Percentiles rank a stretch among this genome's conserved stretches.
These are phyloP conservation scores for Pisolithus tinctorius DNA, from an alignment of 768 basidiomycete genomes.

Conservation along the genomic window DNA sequence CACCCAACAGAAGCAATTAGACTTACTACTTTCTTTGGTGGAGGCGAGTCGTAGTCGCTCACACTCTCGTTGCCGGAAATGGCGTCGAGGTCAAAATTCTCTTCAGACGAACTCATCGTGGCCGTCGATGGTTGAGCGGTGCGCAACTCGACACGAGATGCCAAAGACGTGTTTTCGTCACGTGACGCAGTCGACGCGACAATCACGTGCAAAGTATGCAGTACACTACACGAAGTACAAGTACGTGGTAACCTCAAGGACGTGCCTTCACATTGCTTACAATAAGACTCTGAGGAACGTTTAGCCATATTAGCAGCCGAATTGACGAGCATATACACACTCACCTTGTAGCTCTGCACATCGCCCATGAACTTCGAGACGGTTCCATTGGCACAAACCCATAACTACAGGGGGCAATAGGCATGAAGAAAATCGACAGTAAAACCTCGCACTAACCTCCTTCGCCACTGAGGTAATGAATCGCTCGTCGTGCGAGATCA, in stretches of 20 bases:
- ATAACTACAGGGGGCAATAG: slow-evolving; percentile 48
- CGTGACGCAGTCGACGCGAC: too few species aligned
- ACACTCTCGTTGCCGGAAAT: slow-evolving; percentile 48
- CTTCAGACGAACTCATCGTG: slow-evolving; percentile 71
- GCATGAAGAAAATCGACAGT: neutral
- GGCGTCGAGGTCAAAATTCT: slow-evolving; percentile 57
- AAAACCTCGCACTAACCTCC: slow-evolving; percentile 41
- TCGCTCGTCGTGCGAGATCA: slow-evolving; percentile 93
- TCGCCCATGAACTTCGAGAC: slow-evolving; percentile 84
- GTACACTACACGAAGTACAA: too few species aligned
- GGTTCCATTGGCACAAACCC: slow-evolving; percentile 85
- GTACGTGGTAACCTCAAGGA: neutral
- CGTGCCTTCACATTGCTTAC: slow-evolving; percentile 63
- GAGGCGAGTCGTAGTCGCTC: slow-evolving; percentile 57
- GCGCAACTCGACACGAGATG: too few species aligned
- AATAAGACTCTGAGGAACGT: slow-evolving; percentile 54
- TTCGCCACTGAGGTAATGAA: slow-evolving; percentile 88
- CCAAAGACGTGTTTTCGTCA: too few species aligned
- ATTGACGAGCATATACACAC: slow-evolving; percentile 3
- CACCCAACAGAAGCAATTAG: neutral
- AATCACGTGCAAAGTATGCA: too few species aligned
- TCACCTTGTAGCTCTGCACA: slow-evolving; percentile 86
- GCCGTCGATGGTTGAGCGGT: too few species aligned
- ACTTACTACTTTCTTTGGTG: slow-evolving; percentile 45
- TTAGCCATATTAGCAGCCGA: neutral